Conservation (phyloP, 2,329 filamentous ascomycete species). For the Myriosclerotinia scirpicola region DNA sequence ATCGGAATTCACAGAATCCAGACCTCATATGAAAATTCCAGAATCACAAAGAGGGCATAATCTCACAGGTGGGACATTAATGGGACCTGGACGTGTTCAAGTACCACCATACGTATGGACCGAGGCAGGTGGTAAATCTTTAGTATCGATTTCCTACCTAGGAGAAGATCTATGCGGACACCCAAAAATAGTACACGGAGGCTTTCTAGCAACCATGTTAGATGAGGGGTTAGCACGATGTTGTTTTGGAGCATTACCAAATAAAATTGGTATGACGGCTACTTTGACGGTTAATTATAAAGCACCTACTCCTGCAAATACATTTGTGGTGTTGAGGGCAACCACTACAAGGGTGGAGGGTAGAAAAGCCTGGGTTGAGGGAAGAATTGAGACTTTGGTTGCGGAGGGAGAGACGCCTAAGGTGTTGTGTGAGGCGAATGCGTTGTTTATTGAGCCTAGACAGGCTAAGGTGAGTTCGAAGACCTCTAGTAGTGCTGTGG, state of each 20-base stretch:
- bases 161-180: conserved; percentile 83
- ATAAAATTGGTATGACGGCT: conserved; percentile 83
- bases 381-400: conserved; percentile 76
- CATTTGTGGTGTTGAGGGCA: conserved; percentile 75
- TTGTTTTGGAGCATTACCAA: conserved; percentile 84
- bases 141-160: conserved; percentile 74
- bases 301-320: conserved; percentile 71
- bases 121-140: conserved; percentile 66
- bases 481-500: neutral
- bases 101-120: conserved; percentile 80
- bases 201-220: conserved; percentile 84
- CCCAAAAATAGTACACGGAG: conserved; percentile 86
- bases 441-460: conserved; percentile 85
- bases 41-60: conserved; percentile 66
- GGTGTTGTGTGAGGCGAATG: conserved; percentile 78
- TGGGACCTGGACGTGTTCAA: conserved; percentile 71
- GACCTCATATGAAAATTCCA: conserved; percentile 87
- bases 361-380: conserved; percentile 91
- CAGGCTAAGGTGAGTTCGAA: conserved; percentile 57
- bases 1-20: conserved; percentile 68
- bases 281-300: conserved; percentile 82
- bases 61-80: conserved; percentile 77
- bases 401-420: conserved; percentile 60
- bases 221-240: conserved; percentile 88
- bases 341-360: conserved; percentile 85